A percentile compares a stretch with the other conserved stretches of the same genome.
Evolutionary conservation across 2,329 filamentous ascomycete genomes (phyloP).

Genomic region (Torrubiella hemipterigena): DNA sequence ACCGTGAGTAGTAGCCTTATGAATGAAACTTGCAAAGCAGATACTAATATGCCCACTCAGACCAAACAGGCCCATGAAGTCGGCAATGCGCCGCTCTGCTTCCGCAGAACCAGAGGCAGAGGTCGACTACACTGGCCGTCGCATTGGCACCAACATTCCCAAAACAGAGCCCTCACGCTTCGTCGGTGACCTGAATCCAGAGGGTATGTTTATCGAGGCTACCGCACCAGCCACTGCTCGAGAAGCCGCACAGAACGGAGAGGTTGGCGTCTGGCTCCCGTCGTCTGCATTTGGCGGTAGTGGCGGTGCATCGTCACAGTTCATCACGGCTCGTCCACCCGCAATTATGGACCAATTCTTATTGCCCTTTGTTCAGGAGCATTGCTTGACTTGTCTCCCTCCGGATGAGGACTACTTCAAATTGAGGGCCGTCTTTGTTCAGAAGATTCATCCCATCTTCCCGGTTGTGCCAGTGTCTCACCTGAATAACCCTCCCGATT

Average conservation of each 20-base stretch:
- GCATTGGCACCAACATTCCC: slow-evolving; percentile 10
- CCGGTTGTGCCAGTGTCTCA: slow-evolving; percentile 32
- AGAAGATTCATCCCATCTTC: slow-evolving; percentile 43
- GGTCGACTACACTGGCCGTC: no score
- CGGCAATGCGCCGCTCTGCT: no score
- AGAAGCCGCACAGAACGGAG: slow-evolving; percentile 32
- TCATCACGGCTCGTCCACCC: slow-evolving; percentile 23
- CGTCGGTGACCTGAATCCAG: slow-evolving; percentile 47
- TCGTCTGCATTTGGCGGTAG: slow-evolving; percentile 13
- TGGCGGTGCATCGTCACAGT: slow-evolving; percentile 21
- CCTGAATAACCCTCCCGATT: slow-evolving; percentile 16
- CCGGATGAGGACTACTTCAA: slow-evolving; percentile 31
- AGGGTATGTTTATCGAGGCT: slow-evolving; percentile 46
- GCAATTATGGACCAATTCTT: slow-evolving; percentile 27
- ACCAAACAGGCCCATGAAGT: no score
- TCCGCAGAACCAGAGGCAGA: no score
- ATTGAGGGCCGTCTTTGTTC: slow-evolving; percentile 32
- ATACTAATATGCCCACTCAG: no score
- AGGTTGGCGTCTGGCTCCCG: slow-evolving; percentile 44
- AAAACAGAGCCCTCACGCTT: slow-evolving; percentile 30
- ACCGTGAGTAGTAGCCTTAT: slow-evolving; percentile 12
- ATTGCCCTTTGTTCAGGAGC: slow-evolving; percentile 28
- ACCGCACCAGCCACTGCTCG: slow-evolving; percentile 23
- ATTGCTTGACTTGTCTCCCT: slow-evolving; percentile 36
- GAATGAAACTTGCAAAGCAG: no score